Base-by-base conservation (phyloP, 2,329 filamentous ascomycete genomes). In the Ceratocystiopsis minuta region DNA sequence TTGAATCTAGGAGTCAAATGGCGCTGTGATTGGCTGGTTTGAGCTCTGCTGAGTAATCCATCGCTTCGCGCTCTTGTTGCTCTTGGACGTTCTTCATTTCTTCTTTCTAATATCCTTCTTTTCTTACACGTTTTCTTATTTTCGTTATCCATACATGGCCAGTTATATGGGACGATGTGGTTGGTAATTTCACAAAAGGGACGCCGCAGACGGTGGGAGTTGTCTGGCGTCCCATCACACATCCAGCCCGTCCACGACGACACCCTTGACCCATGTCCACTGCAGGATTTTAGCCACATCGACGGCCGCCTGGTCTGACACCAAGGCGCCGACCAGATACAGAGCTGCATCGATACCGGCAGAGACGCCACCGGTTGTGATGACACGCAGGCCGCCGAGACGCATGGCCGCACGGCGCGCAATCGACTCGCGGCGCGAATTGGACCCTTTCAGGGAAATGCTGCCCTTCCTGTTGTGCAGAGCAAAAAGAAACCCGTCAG, bases 241-340 rank as follows among this genome's bases (percentile, higher is more conserved):
- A 63, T 90, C 83, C 58, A 87, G 75, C 49, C 81, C 81, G 58
- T 88, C 81, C 52, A 88, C 79, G 51, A 86, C 82, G 57, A 82
- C 67, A 51, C 83, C 83, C 75, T 87, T 88, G 59, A 73, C 72
- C 85, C 85, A 93, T 55, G 70, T 75, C 67, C 87, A 82, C 64
- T 88, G 80, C 68, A 90, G 75, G 50, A 72, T 52, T 49, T 78
- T 72, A 54, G 80, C 78, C 50, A 83, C 77, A 62, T 88, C 80
- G 45, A 75, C 70, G 48, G 84, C 83, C 46, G 77, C 69, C 42
- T 82, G 80, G 54, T 84, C 75, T 46, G 77, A 80, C 39, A 88
- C 82, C 58, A 92, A 63, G 51, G 84, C 82, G 60, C 79, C 81
- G 59, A 92, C 78, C 56, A 93, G 68, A 65, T 93, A 90, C 63